Evolutionary conservation across 129 eudicot genomes (phyloP), one percentile per base, ranked within the genome.

Genomic region (Glebionis coronaria): DNA sequence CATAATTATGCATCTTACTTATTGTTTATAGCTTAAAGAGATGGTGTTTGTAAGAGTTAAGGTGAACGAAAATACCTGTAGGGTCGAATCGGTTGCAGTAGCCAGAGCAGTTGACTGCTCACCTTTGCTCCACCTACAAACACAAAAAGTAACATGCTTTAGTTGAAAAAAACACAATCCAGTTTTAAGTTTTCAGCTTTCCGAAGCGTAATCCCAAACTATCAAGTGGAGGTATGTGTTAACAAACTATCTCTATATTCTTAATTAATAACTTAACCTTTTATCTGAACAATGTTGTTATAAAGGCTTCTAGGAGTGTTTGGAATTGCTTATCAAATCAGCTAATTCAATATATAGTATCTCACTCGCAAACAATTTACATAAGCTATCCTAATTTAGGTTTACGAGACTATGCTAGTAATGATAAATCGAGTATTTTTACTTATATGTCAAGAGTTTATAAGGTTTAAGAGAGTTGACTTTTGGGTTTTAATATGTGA

Each of bases 101-200:
- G 88, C 88, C 56, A 88, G 61, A 72, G 98, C 97, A 50, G 95
- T 81, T 16, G 97, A 84, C 9, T 93, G 98, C 77, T 93, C 98
- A 67, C 98, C 97, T 82, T 80, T 86, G 80, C 90, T 89, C 98
- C 97, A 89, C 84, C 98, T 93, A 66, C 58, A 67, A 66, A 44
- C 50, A 70, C 54, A 62, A 8, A 12, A 65, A 50, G 14, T 15
- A 42, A 31, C 46, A 67, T 40, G 29, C 51, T 44, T 65, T 7
- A 31, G 44, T 66, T 18, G 4, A 55, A 44, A 20, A 44, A 20
- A 63, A 44, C 65, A 49, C 16, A 49, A 49, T 49, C 16, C 16
- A 4, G 1, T 67, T 27, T 70, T 56, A 6, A 4, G 1, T 67
- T 27, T 70, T 56, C 52, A 42, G 65, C 16, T 44, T 56, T 27